phyloP scores from a whole-genome alignment of 768 basidiomycete species.

The Guyanaporus albipodus region DNA sequence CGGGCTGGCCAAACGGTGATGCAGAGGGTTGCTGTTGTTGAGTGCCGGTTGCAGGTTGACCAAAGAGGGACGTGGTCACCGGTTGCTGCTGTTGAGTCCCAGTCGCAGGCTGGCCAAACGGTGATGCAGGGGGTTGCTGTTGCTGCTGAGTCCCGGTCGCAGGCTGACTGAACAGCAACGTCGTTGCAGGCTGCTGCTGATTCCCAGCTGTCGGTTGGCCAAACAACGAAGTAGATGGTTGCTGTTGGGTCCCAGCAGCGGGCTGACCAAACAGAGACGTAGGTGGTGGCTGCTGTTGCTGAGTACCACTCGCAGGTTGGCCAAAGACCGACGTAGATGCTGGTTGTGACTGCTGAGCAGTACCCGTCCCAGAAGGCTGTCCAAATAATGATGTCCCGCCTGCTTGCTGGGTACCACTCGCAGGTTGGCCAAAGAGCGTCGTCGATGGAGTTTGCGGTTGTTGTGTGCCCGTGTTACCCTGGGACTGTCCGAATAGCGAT shows the following conservation, averaged over 20 bases:
- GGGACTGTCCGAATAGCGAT: conserved; percentile 36
- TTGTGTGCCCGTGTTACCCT: conserved; percentile 11
- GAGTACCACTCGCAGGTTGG: conserved; percentile 24
- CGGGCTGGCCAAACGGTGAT: conserved; percentile 37
- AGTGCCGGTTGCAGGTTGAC: conserved; percentile 29
- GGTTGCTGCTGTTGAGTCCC: conserved; percentile 32
- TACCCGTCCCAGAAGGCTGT: conserved; percentile 6
- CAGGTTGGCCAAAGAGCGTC: conserved; percentile 25
- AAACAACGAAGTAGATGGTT: conserved; percentile 15
- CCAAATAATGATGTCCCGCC: conserved; percentile 8
- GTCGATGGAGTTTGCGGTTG: conserved; percentile 20
- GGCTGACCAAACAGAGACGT: conserved; percentile 31
- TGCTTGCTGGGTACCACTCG: conserved; percentile 5
- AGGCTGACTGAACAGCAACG: conserved; percentile 38
- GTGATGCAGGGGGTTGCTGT: conserved; percentile 18
- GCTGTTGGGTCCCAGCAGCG: conserved; percentile 13
- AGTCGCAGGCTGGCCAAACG: conserved; percentile 25
- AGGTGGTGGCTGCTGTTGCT: conserved; percentile 26
- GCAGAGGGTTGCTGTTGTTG: conserved; percentile 33
- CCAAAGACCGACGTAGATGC: conserved; percentile 33
- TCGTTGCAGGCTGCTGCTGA: conserved; percentile 31
- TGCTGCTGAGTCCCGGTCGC: conserved; percentile 19
- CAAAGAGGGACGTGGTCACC: conserved; percentile 20
- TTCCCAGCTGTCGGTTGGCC: conserved; percentile 31
- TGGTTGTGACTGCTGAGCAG: conserved; percentile 10